phyloP scores from a whole-genome alignment of 1,139 yeast genomes.

The Pichia sp. region DNA sequence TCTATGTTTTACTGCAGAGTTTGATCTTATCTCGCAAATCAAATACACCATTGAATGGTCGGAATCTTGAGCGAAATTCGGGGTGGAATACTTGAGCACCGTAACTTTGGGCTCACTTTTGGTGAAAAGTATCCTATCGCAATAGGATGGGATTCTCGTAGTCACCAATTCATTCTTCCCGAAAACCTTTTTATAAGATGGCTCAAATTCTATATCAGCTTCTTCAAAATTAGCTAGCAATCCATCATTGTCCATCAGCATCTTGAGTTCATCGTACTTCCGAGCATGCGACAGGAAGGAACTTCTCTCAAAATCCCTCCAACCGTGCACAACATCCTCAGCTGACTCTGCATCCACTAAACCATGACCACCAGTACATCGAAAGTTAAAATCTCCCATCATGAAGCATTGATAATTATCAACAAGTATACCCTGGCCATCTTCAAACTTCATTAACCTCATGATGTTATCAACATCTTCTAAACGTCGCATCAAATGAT shows the following conservation, averaged over 20 bases:
- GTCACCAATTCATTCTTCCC: slow-evolving; percentile 46
- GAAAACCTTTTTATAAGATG: slow-evolving; percentile 64
- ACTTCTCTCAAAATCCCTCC: too few relatives aligned
- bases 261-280: slow-evolving; percentile 53
- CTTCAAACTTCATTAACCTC: slow-evolving; percentile 51
- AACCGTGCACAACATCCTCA: neutral
- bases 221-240: slow-evolving; percentile 62
- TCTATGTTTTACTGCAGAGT: too few relatives aligned
- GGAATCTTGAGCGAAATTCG: too few relatives aligned
- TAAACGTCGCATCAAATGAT: slow-evolving; percentile 43
- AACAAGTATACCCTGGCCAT: slow-evolving; percentile 50
- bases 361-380: slow-evolving; percentile 34
- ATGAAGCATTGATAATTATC: slow-evolving; percentile 57
- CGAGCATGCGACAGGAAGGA: too few relatives aligned
- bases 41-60: too few relatives aligned
- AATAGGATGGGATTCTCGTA: slow-evolving; percentile 79
- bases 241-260: slow-evolving; percentile 36
- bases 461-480: slow-evolving; percentile 43
- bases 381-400: slow-evolving; percentile 79
- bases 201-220: slow-evolving; percentile 52
- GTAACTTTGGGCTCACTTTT: too few relatives aligned
- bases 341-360: neutral
- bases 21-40: too few relatives aligned
- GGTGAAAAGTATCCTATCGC: slow-evolving; percentile 69
- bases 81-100: too few relatives aligned